Evolutionary conservation across 164 flowering plant species (phyloP), one percentile per base, ranked within the genome.

Genomic region (Protea cynaroides): DNA sequence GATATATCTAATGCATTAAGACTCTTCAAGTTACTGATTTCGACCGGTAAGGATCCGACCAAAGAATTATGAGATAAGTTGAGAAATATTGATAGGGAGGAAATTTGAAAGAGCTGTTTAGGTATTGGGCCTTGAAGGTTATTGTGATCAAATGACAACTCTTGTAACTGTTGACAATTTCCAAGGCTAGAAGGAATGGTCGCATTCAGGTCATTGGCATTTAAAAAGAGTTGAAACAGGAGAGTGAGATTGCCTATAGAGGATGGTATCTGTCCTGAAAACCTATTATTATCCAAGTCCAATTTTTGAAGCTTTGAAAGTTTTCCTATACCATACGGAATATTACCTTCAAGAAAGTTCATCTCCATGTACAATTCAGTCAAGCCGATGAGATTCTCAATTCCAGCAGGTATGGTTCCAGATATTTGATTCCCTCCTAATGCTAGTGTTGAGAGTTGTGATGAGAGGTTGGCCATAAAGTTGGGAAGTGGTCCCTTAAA

Each of bases 1-100:
- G 51, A 64, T 37, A 64, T 50, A 38, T 40, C 12, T 13, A 64
- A 11, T 1, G 12, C 17, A 15, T 21, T 15, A n/a, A 64, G 67
- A 63, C 29, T 54, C 53, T n/a, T n/a, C n/a, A n/a, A n/a, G n/a
- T n/a, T n/a, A n/a, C n/a, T n/a, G n/a, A n/a, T n/a, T n/a, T n/a
- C 47, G 4, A 19, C 10, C n/a, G 66, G 66, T 11, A 53, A 17
- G 17, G 47, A 19, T 3, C 66, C 66, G 13, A 13, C 36, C 17
- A 63, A 63, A 52, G 66, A 63, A 29, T 63, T 63, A 54, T 63
- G 46, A 34, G 46, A 8, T 8, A 63, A 19, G 11, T 52, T 25
- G 25, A 21, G 13, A 29, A 24, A 8, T 8, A 8, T 18, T 1
- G 7, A 15, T 3, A 4, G 7, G 25, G 1, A 23, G 7, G n/a